These are phyloP conservation scores for Avena atlantica DNA, from an alignment of 176 grass and related monocot species.

Conservation along the genomic window DNA sequence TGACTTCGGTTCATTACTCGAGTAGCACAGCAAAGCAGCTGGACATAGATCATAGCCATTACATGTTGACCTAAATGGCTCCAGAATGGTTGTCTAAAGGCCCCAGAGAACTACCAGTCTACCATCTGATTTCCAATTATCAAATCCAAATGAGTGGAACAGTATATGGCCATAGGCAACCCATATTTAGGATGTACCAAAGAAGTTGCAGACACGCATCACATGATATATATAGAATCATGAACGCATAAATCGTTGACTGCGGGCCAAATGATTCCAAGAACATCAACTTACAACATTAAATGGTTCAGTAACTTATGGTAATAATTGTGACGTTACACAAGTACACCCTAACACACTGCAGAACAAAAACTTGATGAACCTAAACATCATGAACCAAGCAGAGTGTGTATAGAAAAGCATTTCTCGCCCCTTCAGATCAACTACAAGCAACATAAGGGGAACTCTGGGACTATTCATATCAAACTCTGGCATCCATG, in stretches of 20 bases:
- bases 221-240: conserved; percentile 1
- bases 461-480: conserved; percentile 32
- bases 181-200: conserved; percentile 27
- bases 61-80: conserved; percentile 5
- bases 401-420: neutral
- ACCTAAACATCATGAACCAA: conserved; percentile 29
- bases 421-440: neutral
- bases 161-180: conserved; percentile 25
- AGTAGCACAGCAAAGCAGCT: conserved; percentile 18
- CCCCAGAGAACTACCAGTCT: neutral
- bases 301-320: conserved; percentile 1
- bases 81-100: neutral
- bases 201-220: conserved; percentile 1
- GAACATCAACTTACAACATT: neutral
- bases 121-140: neutral
- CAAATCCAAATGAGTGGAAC: conserved; percentile 12
- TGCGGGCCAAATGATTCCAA: neutral
- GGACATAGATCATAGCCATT: neutral
- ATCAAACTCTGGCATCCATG: conserved; percentile 3
- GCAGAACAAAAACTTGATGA: conserved; percentile 24
- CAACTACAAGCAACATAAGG: conserved; percentile 29
- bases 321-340: conserved; percentile 1
- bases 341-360: neutral
- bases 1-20: conserved; percentile 11
- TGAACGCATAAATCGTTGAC: neutral